phyloP scores from a whole-genome alignment of 305 asterid genomes.

The Stenogyne calaminthoides region DNA sequence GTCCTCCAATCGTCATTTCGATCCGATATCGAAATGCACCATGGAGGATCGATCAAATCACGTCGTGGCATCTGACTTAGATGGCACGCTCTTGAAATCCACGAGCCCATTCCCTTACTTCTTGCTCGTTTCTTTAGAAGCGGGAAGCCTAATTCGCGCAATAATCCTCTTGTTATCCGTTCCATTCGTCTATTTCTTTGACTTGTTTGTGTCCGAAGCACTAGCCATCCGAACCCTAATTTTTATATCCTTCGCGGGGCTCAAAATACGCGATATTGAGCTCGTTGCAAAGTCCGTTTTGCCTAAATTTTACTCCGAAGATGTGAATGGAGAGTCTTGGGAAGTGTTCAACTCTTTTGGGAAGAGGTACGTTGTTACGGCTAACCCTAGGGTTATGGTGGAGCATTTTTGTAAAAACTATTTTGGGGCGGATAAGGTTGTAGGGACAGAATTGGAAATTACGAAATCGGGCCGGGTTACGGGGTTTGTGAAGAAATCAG shows the following conservation, averaged over 20 bases:
- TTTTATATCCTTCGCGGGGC: slow-evolving; percentile 55
- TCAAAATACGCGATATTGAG: slow-evolving; percentile 57
- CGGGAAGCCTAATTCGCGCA: slow-evolving; percentile 65
- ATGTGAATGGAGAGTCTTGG: slow-evolving; percentile 66
- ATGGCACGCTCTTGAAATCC: slow-evolving; percentile 64
- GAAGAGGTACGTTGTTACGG: slow-evolving; percentile 61
- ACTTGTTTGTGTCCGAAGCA: slow-evolving; percentile 55
- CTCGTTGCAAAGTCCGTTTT: slow-evolving; percentile 65
- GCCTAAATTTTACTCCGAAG: slow-evolving; percentile 73
- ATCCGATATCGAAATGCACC: slow-evolving; percentile 47
- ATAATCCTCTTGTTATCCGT: slow-evolving; percentile 44
- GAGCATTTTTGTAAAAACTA: slow-evolving; percentile 59
- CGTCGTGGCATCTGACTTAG: slow-evolving; percentile 60
- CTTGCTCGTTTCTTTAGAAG: slow-evolving; percentile 74
- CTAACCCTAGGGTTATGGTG: slow-evolving; percentile 75
- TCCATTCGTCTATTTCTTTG: slow-evolving; percentile 45
- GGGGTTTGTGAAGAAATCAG: slow-evolving; percentile 66
- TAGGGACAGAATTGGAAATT: slow-evolving; percentile 67
- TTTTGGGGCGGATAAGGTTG: slow-evolving; percentile 70
- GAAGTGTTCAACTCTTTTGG: slow-evolving; percentile 63
- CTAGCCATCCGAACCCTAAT: slow-evolving; percentile 44
- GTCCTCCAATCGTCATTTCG: slow-evolving; percentile 47
- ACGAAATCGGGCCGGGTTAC: slow-evolving; percentile 66
- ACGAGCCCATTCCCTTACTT: slow-evolving; percentile 65
- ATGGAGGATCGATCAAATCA: slow-evolving; percentile 45